Evolutionary conservation across 2,329 filamentous ascomycete species (phyloP).

Genomic region (Aspergillus unguis): DNA sequence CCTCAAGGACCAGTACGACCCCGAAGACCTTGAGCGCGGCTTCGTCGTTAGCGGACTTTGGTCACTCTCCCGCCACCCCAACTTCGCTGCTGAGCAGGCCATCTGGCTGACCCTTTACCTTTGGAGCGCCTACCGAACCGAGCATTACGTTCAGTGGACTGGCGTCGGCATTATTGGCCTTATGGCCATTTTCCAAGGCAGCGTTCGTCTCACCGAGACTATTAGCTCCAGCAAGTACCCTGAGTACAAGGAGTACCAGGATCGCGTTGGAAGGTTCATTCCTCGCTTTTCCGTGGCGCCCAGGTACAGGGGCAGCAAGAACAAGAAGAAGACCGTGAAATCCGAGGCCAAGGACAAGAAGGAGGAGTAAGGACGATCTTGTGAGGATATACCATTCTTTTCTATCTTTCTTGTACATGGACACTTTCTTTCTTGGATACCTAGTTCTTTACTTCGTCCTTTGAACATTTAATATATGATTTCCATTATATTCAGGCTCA

Average conservation of each 20-base stretch:
- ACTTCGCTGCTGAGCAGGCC: conserved; percentile 87
- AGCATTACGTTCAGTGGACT: conserved; percentile 74
- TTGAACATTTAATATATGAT: too few species aligned
- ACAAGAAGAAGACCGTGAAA: conserved; percentile 21
- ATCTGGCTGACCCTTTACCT: conserved; percentile 87
- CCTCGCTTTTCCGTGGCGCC: conserved; percentile 50
- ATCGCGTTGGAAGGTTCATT: conserved; percentile 76
- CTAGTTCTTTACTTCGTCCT: too few species aligned
- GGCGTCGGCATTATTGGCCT: conserved; percentile 66
- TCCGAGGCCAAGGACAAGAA: conserved; percentile 15
- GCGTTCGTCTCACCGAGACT: conserved; percentile 80
- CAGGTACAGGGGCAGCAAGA: conserved; percentile 23
- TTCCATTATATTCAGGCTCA: neutral
- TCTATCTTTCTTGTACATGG: neutral
- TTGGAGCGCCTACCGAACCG: conserved; percentile 76
- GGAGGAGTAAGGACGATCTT: conserved; percentile 17
- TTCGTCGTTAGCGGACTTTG: conserved; percentile 83
- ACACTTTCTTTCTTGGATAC: neutral
- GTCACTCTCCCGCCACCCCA: conserved; percentile 86
- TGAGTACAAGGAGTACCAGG: conserved; percentile 82
- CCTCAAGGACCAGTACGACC: conserved; percentile 53
- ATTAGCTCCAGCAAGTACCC: conserved; percentile 81
- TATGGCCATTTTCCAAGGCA: conserved; percentile 80
- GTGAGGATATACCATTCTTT: neutral
- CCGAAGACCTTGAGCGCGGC: conserved; percentile 80